Percentiles rank a stretch among this genome's conserved stretches.
These are phyloP conservation scores for Hanseniaspora guilliermondii DNA, from an alignment of 805 yeast species.

Conservation along the genomic window DNA sequence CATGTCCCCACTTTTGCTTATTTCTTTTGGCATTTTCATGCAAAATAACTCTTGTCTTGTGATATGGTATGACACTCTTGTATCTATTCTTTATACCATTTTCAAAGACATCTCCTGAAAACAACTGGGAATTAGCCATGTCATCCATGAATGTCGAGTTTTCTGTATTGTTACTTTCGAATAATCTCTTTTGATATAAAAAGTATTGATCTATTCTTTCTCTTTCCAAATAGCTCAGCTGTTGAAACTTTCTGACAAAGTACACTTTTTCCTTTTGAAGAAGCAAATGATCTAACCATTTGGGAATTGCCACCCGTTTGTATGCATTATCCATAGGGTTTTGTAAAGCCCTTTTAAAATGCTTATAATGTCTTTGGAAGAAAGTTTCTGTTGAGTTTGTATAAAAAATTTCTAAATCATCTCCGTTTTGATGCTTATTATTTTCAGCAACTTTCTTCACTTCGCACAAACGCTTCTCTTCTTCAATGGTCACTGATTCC, in stretches of 20 bases:
- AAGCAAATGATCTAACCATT: constrained; percentile 37
- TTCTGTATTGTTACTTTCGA: not conserved
- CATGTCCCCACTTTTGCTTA: too few species aligned
- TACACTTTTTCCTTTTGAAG: constrained; percentile 20
- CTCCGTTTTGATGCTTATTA: constrained; percentile 5
- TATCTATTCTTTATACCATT: constrained; percentile 72
- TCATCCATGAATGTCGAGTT: not conserved
- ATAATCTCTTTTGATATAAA: constrained; percentile 7
- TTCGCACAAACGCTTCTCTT: not conserved
- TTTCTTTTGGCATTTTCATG: constrained; percentile 17
- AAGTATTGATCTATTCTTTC: constrained; percentile 41
- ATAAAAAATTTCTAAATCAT: constrained; percentile 14
- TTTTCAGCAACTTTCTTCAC: not conserved
- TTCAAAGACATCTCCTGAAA: constrained; percentile 62
- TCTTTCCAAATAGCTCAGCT: constrained; percentile 58
- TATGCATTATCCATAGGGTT: constrained; percentile 11
- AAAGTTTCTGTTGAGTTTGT: constrained; percentile 10
- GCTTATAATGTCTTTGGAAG: constrained; percentile 16
- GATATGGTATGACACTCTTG: constrained; percentile 78
- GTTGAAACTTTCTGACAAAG: constrained; percentile 42
- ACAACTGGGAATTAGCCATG: constrained; percentile 18
- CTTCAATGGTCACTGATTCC: constrained; percentile 10
- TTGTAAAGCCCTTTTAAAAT: not conserved
- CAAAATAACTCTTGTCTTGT: constrained; percentile 67
- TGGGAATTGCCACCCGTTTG: constrained; percentile 31